Evolutionary conservation across 768 basidiomycete species (phyloP), one percentile per base, ranked within the genome.

Genomic region (Xerocomus potaroensis): DNA sequence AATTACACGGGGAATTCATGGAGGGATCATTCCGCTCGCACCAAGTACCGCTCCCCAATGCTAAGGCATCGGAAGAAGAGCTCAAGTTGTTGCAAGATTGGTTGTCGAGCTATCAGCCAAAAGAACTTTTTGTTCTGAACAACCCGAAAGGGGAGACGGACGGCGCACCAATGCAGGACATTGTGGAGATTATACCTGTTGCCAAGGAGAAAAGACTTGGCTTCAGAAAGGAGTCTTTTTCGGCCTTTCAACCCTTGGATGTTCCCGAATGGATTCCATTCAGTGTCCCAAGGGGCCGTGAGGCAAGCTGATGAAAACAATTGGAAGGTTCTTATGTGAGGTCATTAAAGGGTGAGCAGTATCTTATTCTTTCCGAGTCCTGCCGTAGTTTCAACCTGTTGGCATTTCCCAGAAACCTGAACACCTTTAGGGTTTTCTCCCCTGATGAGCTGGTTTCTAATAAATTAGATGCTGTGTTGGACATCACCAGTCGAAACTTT

Each of bases 371-470:
- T 27, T 40, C 18, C 39, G 4, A 44, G 32, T 11, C 29, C 7
- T 5, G 14, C 18, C 7, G 23, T 27, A 40, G 21, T 43, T 49
- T 10, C 53, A 8, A 46, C 8, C 9, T 15, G 5, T 21, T 36
- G 19, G 1, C 2, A 9, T 30, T 15, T n/a, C 14, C 10, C 46
- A 84, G 81, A 43, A 92, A 96, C 63, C 87, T 86, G 1, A 73
- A 67, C 16, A 72, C 76, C 0, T 93, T 93, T 77, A 78, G 92
- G 31, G 88, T 95, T 48, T 94, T 94, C 71, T 91, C 86, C 18
- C 92, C 92, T 0, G 92, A 96, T 54, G 89, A 92, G 57, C 72
- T 92, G 2, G 80, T 84, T 10, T 89, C 85, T 32, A 93, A 93
- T 67, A 93, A 92, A 68, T 80, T 96, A 8, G 88, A 90, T 57